Evolutionary conservation across 345 rosid genomes (phyloP).

Genomic region (Conringia planisiliqua): DNA sequence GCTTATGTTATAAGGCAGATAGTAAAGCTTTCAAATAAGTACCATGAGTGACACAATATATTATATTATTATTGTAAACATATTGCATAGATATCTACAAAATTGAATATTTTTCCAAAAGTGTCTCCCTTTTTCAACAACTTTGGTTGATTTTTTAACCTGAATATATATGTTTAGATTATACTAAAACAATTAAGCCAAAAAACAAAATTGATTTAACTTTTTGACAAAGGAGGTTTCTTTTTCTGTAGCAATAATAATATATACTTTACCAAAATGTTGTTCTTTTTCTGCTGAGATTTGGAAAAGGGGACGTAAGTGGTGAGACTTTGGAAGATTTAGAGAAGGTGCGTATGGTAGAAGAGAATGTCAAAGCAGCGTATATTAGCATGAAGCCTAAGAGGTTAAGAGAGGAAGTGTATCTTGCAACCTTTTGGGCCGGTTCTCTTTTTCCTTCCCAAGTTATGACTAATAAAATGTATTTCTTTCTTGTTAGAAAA

Average conservation of each 20-base stretch:
- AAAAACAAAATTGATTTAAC: background rate
- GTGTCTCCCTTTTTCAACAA: conserved; percentile 11
- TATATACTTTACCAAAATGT: background rate
- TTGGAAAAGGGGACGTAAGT: conserved; percentile 16
- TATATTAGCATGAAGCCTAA: conserved; percentile 46
- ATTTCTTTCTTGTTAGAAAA: background rate
- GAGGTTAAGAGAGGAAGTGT: conserved; percentile 10
- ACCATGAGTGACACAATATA: conserved; percentile 17
- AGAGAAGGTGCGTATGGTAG: conserved; percentile 20
- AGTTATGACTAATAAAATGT: background rate
- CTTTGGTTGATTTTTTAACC: background rate
- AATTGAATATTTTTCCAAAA: background rate
- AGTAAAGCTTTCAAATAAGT: conserved; percentile 13
- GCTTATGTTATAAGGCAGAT: conserved; percentile 31
- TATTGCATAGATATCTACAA: background rate
- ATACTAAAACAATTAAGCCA: background rate
- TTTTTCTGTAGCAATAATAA: conserved; percentile 1
- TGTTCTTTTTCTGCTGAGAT: background rate
- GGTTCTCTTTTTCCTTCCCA: conserved; percentile 18
- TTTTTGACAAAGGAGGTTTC: conserved; percentile 23
- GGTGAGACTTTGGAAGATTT: conserved; percentile 23
- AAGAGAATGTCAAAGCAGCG: conserved; percentile 41
- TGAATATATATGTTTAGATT: background rate
- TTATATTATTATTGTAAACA: background rate
- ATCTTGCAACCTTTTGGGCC: conserved; percentile 20